Conservation (phyloP, 2,329 filamentous ascomycete species). For the Trichophyton rubrum region DNA sequence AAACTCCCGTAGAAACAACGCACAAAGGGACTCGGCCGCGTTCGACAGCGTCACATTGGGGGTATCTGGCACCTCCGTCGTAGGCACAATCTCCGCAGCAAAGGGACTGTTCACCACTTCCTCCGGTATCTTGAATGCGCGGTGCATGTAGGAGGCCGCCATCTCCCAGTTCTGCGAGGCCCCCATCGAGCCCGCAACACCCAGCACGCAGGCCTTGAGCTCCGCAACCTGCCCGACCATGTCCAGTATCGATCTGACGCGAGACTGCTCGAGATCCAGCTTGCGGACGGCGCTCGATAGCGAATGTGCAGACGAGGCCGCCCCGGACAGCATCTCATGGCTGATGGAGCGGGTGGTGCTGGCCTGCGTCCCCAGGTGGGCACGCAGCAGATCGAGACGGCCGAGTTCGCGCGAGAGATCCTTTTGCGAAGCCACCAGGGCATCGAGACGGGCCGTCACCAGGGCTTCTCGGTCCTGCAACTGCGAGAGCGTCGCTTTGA, state of each 20-base stretch:
- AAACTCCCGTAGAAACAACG: constrained; percentile 84
- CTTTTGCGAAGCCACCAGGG: constrained; percentile 67
- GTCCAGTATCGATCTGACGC: constrained; percentile 77
- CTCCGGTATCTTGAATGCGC: constrained; percentile 68
- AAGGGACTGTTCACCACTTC: constrained; percentile 74
- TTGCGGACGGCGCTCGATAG: constrained; percentile 78
- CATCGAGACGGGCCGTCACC: constrained; percentile 62
- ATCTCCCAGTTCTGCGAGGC: constrained; percentile 98
- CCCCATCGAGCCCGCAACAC: constrained; percentile 91
- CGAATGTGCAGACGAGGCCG: constrained; percentile 70
- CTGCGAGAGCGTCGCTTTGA: constrained; percentile 61
- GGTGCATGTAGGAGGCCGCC: constrained; percentile 75
- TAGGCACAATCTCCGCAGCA: constrained; percentile 84
- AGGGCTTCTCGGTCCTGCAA: constrained; percentile 64
- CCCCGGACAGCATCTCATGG: constrained; percentile 79
- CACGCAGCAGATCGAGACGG: constrained; percentile 77
- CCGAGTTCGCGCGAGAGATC: constrained; percentile 77
- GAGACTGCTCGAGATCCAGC: constrained; percentile 79
- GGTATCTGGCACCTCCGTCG: constrained; percentile 84
- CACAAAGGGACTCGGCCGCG: constrained; percentile 79
- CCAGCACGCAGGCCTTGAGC: constrained; percentile 90
- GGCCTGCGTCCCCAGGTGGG: constrained; percentile 74
- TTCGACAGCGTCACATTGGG: constrained; percentile 76
- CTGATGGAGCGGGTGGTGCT: constrained; percentile 71
- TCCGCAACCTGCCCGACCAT: constrained; percentile 95